Evolutionary conservation across 805 yeast genomes (phyloP).

Genomic region (Wickerhamiella galacta): DNA sequence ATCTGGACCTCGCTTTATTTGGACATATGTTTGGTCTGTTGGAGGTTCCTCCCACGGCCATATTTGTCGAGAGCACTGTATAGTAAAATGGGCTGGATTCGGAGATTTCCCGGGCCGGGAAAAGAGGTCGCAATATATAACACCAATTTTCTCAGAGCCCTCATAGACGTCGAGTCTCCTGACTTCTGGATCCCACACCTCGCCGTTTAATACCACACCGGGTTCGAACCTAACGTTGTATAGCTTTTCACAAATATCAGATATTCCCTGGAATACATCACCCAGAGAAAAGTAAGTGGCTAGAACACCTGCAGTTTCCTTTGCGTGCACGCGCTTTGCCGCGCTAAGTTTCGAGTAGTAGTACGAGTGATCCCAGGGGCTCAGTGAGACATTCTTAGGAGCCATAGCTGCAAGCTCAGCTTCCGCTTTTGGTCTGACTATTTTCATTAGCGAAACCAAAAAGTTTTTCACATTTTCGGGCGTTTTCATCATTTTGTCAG

Average conservation of each 20-base stretch:
- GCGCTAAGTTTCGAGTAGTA: conserved; percentile 23
- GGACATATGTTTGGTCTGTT: conserved; percentile 1
- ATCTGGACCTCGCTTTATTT: too few species aligned
- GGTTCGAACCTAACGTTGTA: conserved; percentile 70
- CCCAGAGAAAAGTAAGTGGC: conserved; percentile 69
- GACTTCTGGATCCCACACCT: conserved; percentile 80
- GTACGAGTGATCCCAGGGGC: conserved; percentile 90
- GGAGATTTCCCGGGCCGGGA: conserved; percentile 59
- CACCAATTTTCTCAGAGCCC: conserved; percentile 48
- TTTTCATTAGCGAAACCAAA: conserved; percentile 38
- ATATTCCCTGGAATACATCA: conserved; percentile 68
- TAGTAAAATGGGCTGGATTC: conserved; percentile 89
- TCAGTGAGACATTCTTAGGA: conserved; percentile 29
- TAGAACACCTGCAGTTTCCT: conserved; percentile 20
- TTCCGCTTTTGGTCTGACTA: conserved; percentile 36
- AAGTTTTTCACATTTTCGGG: conserved; percentile 65
- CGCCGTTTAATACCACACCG: conserved; percentile 44
- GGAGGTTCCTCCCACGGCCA: conserved; percentile 13
- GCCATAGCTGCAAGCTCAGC: conserved; percentile 36
- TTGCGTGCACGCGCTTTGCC: conserved; percentile 18
- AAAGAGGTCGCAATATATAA: conserved; percentile 76
- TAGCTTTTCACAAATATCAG: conserved; percentile 46
- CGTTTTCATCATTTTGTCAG: conserved; percentile 75
- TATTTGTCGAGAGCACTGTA: conserved; percentile 78
- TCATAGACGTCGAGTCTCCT: conserved; percentile 62